Evolutionary conservation across 2,329 filamentous ascomycete genomes (phyloP).

Genomic region (Aspergillus sp.): DNA sequence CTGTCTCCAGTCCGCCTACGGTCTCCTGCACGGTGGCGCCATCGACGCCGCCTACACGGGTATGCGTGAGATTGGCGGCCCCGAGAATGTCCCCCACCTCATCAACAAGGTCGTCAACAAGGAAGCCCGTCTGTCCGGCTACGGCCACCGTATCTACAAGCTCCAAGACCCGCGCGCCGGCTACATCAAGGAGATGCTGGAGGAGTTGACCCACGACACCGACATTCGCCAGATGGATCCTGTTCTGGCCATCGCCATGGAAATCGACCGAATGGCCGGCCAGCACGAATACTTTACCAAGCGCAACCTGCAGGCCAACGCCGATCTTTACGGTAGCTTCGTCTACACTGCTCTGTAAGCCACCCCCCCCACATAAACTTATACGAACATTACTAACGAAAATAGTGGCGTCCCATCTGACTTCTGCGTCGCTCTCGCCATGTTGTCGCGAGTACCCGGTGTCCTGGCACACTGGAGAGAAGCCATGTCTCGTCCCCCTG

Average conservation of each 20-base stretch:
- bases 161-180: constrained; percentile 53
- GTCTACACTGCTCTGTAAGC: constrained; percentile 32
- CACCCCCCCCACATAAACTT: neutral
- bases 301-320: constrained; percentile 33
- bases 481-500: constrained; percentile 9
- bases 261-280: constrained; percentile 33
- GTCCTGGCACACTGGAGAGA: constrained; percentile 9
- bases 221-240: constrained; percentile 16
- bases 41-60: constrained; percentile 53
- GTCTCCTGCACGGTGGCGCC: constrained; percentile 53
- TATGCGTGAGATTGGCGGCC: constrained; percentile 48
- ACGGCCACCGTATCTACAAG: constrained; percentile 45
- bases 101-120: constrained; percentile 48
- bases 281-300: constrained; percentile 34
- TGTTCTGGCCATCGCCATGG: constrained; percentile 32
- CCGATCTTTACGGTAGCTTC: constrained; percentile 36
- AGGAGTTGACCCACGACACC: constrained; percentile 13
- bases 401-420: constrained; percentile 5
- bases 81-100: constrained; percentile 48
- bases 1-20: constrained; percentile 48
- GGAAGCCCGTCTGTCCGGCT: constrained; percentile 51
- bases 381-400: neutral
- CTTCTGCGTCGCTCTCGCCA: neutral
- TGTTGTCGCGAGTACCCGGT: constrained; percentile 1
- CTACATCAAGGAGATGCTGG: constrained; percentile 39